Percentiles rank a stretch among this genome's conserved stretches.
phyloP scores from a whole-genome alignment of 2,329 filamentous ascomycete genomes.

The Xylariaceae sp. region DNA sequence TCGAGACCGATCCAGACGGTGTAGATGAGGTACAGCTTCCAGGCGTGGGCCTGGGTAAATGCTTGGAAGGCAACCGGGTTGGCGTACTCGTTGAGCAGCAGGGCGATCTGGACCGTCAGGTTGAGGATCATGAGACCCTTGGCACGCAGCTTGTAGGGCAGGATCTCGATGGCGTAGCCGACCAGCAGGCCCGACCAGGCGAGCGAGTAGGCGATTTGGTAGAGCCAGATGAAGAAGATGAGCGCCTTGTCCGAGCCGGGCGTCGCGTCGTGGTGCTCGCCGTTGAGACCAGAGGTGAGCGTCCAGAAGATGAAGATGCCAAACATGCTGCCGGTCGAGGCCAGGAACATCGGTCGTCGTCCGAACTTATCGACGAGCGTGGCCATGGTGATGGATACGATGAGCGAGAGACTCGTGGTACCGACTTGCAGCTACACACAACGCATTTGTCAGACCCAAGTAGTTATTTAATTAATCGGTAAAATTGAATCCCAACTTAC shows the following conservation, averaged over 20 bases:
- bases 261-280: slow-evolving; percentile 30
- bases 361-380: slow-evolving; percentile 50
- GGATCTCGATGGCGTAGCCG: slow-evolving; percentile 47
- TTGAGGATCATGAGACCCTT: slow-evolving; percentile 54
- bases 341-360: slow-evolving; percentile 51
- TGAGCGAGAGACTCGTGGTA: slow-evolving; percentile 45
- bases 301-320: slow-evolving; percentile 48
- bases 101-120: slow-evolving; percentile 47
- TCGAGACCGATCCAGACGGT: slow-evolving; percentile 52
- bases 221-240: slow-evolving; percentile 46
- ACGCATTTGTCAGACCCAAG: no score
- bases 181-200: slow-evolving; percentile 54
- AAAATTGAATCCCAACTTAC: slow-evolving; percentile 28
- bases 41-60: slow-evolving; percentile 38
- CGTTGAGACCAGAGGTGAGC: slow-evolving; percentile 40
- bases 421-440: slow-evolving; percentile 40
- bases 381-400: slow-evolving; percentile 47
- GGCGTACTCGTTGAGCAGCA: slow-evolving; percentile 49
- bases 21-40: slow-evolving; percentile 54
- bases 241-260: slow-evolving; percentile 36
- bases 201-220: slow-evolving; percentile 47
- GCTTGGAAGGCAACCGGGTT: slow-evolving; percentile 50
- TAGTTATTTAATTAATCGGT: not conserved
- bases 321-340: slow-evolving; percentile 38
- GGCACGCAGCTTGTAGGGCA: slow-evolving; percentile 45